Percentiles rank a stretch among this genome's conserved stretches.
phyloP scores from a whole-genome alignment of 148 eudicot genomes.

The Chenopodium suecicum region DNA sequence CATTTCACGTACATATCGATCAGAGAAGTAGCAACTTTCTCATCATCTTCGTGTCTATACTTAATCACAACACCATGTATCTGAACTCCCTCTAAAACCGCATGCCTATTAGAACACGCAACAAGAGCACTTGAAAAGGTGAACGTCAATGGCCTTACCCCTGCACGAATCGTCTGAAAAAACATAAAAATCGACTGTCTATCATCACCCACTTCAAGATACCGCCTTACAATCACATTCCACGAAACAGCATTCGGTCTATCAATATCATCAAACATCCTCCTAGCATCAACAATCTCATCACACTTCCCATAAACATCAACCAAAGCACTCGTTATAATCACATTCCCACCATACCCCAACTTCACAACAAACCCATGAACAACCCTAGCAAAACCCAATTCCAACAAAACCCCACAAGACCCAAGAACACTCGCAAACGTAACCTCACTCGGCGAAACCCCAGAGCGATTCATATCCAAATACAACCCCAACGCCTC shows the following conservation, averaged over 20 bases:
- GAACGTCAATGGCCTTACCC: conserved; percentile 42
- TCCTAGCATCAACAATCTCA: conserved; percentile 63
- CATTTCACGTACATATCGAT: conserved; percentile 64
- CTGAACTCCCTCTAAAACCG: conserved; percentile 51
- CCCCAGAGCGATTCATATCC: conserved; percentile 44
- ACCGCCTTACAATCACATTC: conserved; percentile 85
- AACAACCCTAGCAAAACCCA: conserved; percentile 44
- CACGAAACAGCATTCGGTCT: conserved; percentile 65
- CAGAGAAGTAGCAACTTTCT: conserved; percentile 53
- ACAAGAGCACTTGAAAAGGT: conserved; percentile 62
- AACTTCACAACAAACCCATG: conserved; percentile 56
- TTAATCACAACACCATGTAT: conserved; percentile 63
- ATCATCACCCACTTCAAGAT: conserved; percentile 51
- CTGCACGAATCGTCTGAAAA: conserved; percentile 39
- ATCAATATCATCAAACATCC: conserved; percentile 63
- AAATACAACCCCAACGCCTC: conserved; percentile 47
- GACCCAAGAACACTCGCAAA: conserved; percentile 59
- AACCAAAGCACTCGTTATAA: conserved; percentile 68
- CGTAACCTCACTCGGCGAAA: conserved; percentile 55
- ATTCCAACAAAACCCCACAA: conserved; percentile 52
- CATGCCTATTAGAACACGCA: conserved; percentile 61
- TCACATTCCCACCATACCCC: conserved; percentile 62
- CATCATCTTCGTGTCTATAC: conserved; percentile 43
- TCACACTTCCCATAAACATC: conserved; percentile 75
- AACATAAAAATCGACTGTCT: conserved; percentile 56